A percentile compares a stretch with the other conserved stretches of the same genome.
Conservation (phyloP, 2,329 filamentous ascomycete genomes). For the Fusarium sp. region DNA sequence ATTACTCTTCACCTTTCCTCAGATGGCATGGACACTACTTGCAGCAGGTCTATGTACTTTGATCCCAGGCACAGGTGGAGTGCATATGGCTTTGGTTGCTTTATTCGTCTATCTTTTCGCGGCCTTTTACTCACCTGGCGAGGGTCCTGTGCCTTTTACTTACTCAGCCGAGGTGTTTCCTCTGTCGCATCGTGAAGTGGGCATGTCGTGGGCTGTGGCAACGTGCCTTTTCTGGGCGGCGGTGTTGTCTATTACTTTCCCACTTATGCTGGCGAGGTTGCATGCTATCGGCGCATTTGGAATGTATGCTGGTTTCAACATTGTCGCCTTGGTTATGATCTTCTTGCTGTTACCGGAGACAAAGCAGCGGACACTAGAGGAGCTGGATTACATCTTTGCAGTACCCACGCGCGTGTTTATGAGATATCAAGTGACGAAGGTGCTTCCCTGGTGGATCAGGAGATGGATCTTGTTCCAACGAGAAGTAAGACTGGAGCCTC, state of each 20-base stretch:
- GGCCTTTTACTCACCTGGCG: conserved; percentile 63
- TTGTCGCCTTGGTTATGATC: conserved; percentile 66
- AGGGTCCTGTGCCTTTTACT: conserved; percentile 75
- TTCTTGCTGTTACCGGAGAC: conserved; percentile 70
- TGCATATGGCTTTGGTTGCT: conserved; percentile 60
- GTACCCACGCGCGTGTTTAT: conserved; percentile 69
- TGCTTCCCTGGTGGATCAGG: conserved; percentile 71
- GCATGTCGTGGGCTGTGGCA: conserved; percentile 77
- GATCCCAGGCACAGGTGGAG: conserved; percentile 55
- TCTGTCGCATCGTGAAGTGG: conserved; percentile 76
- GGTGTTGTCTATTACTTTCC: conserved; percentile 73
- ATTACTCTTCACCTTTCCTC: conserved; percentile 57
- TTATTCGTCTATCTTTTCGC: conserved; percentile 69
- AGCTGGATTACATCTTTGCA: conserved; percentile 70
- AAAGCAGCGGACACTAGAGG: conserved; percentile 65
- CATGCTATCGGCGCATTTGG: conserved; percentile 63
- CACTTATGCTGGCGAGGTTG: conserved; percentile 62
- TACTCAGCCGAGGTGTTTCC: conserved; percentile 79
- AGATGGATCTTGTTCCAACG: conserved; percentile 66
- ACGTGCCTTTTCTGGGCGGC: conserved; percentile 72
- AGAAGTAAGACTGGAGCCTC: conserved; percentile 53
- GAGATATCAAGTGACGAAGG: conserved; percentile 67
- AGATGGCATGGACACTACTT: conserved; percentile 56
- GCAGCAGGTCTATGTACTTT: conserved; percentile 62
- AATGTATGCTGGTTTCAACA: conserved; percentile 67